Percentiles rank a stretch among this genome's conserved stretches.
These are phyloP conservation scores for Hagleromyces aurorensis DNA, from an alignment of 805 yeast species.

Conservation along the genomic window DNA sequence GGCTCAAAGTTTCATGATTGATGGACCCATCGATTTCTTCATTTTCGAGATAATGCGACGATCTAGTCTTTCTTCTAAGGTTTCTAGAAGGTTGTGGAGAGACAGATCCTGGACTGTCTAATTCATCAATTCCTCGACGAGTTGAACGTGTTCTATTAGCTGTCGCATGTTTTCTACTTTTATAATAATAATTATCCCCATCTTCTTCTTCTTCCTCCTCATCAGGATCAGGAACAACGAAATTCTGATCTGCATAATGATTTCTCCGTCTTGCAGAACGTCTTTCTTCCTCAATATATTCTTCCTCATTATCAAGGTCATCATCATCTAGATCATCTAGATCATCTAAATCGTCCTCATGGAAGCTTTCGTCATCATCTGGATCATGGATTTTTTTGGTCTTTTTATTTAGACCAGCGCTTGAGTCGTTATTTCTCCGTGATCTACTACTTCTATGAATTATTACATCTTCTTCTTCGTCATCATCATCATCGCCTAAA, in stretches of 20 bases:
- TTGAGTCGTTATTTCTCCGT: conserved; percentile 11
- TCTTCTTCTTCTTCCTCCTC: conserved; percentile 27
- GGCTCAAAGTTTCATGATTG: conserved; percentile 27
- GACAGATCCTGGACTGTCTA: conserved; percentile 6
- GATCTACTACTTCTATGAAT: conserved; percentile 5
- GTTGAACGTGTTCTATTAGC: conserved; percentile 1
- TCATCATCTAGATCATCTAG: conserved; percentile 32
- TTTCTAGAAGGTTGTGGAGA: conserved; percentile 15
- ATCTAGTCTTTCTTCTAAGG: conserved; percentile 21
- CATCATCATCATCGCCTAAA: too few species aligned
- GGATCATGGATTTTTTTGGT: conserved; percentile 9
- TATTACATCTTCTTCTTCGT: conserved; percentile 11
- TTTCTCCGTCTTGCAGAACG: conserved; percentile 13
- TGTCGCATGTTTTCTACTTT: conserved; percentile 6
- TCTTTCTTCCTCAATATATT: conserved; percentile 13
- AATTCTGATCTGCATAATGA: conserved; percentile 16
- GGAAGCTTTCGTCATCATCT: conserved; percentile 30
- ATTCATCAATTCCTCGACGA: too few species aligned
- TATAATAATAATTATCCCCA: conserved; percentile 12
- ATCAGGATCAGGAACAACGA: conserved; percentile 28
- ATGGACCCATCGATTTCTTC: conserved; percentile 20
- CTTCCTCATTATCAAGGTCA: conserved; percentile 35
- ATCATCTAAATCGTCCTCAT: conserved; percentile 28
- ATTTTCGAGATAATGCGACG: conserved; percentile 23
- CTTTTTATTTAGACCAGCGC: conserved; percentile 4